Percentiles rank a stretch among this genome's conserved stretches.
These are phyloP conservation scores for Parietichytrium sp. DNA, from an alignment of 108 stramenopile species.

Conservation along the genomic window DNA sequence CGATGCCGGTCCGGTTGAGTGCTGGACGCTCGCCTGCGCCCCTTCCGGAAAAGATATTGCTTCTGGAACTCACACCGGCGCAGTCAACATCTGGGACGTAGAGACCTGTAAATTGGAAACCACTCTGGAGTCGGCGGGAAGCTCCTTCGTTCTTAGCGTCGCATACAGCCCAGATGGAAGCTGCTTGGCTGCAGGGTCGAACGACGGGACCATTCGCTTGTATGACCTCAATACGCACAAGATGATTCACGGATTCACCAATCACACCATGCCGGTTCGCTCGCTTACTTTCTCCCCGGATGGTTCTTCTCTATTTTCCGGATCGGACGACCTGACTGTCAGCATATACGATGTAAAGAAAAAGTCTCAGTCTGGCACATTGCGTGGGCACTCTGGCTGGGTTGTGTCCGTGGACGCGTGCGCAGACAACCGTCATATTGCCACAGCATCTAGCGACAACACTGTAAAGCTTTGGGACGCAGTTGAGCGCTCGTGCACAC, in stretches of 20 bases:
- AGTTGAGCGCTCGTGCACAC: conserved; percentile 14
- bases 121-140: conserved; percentile 18
- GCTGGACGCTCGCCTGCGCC: conserved; percentile 29
- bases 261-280: conserved; percentile 29
- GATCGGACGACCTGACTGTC: conserved; percentile 12
- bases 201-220: not conserved
- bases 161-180: conserved; percentile 25
- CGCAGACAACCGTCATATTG: not conserved
- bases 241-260: not conserved
- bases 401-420: conserved; percentile 8
- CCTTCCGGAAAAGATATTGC: conserved; percentile 14
- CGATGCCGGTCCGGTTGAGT: conserved; percentile 21
- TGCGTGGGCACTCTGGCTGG: conserved; percentile 7
- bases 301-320: conserved; percentile 8
- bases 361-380: not conserved
- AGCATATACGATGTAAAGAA: not conserved
- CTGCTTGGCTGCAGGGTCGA: not conserved
- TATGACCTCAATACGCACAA: not conserved
- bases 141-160: not conserved
- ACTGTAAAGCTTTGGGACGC: conserved; percentile 34
- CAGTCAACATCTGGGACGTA: conserved; percentile 34
- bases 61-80: conserved; percentile 33
- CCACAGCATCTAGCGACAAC: conserved; percentile 15
- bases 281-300: not conserved
- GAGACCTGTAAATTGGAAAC: not conserved